Conservation (phyloP, 176 grass and related monocot species). For the Cocos nucifera region DNA sequence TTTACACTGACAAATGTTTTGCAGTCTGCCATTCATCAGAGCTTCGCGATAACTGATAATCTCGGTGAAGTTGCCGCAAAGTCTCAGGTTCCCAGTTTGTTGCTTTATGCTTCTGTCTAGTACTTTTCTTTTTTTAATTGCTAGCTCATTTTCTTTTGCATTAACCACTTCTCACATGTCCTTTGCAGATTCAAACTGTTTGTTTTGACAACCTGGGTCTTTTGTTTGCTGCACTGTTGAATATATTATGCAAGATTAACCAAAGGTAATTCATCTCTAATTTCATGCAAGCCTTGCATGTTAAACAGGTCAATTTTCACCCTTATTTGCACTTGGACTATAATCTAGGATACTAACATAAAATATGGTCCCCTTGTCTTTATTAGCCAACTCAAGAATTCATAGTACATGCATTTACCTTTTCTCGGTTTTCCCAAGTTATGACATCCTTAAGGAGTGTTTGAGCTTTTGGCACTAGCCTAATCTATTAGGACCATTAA, state of each 20-base stretch:
- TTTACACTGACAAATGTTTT: background rate
- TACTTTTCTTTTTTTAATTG: background rate
- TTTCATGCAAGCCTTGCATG: background rate
- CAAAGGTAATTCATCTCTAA: slow-evolving; percentile 4
- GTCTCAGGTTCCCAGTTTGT: slow-evolving; percentile 5
- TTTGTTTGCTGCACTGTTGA: slow-evolving; percentile 1
- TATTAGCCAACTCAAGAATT: background rate
- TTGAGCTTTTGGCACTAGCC: too few relatives aligned
- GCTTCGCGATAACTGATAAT: slow-evolving; percentile 6
- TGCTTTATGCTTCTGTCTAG: background rate
- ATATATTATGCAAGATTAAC: slow-evolving; percentile 5
- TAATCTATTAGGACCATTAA: too few relatives aligned
- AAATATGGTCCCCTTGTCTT: background rate
- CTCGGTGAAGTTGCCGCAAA: slow-evolving; percentile 7
- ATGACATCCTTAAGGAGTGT: too few relatives aligned
- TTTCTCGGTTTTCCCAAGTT: too few relatives aligned
- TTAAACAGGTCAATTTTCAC: background rate
- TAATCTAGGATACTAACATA: too few relatives aligned
- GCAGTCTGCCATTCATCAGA: slow-evolving; percentile 3
- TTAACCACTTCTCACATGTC: background rate
- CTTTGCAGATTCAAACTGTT: slow-evolving; percentile 6
- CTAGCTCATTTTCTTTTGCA: background rate
- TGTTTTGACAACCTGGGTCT: slow-evolving; percentile 12
- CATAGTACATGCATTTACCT: too few relatives aligned
- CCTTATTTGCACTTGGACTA: background rate